phyloP scores from a whole-genome alignment of 805 yeast species.

The Teunomyces gatunensis region DNA sequence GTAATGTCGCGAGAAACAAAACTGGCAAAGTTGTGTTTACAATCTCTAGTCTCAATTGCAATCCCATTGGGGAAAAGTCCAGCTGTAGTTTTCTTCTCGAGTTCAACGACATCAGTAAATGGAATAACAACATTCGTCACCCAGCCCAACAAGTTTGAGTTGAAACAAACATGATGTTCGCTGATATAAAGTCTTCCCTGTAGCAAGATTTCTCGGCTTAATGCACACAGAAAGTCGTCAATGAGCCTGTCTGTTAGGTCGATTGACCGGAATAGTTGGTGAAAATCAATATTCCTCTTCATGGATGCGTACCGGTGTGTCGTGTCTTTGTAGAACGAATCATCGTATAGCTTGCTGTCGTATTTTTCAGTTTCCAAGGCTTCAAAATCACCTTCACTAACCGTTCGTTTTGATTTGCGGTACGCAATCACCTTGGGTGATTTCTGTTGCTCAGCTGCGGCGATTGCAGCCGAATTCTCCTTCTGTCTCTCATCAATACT shows the following conservation, averaged over 20 bases:
- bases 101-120: constrained; percentile 57
- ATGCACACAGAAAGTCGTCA: constrained; percentile 64
- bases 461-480: constrained; percentile 1
- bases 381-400: constrained; percentile 20
- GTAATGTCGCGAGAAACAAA: constrained; percentile 59
- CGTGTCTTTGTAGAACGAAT: constrained; percentile 57
- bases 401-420: constrained; percentile 32
- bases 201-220: constrained; percentile 59
- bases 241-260: constrained; percentile 52
- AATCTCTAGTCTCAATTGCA: constrained; percentile 59
- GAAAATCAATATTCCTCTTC: constrained; percentile 60
- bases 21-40: constrained; percentile 62
- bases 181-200: constrained; percentile 66
- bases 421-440: constrained; percentile 39
- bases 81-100: constrained; percentile 65
- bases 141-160: constrained; percentile 67
- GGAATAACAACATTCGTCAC: constrained; percentile 59
- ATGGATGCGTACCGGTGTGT: constrained; percentile 62
- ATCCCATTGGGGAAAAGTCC: constrained; percentile 71
- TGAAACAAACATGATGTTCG: constrained; percentile 56
- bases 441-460: neutral
- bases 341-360: constrained; percentile 50
- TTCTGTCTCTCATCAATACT: constrained; percentile 2
- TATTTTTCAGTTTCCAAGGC: constrained; percentile 15
- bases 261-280: constrained; percentile 53